Evolutionary conservation across 78 protist genomes (phyloP).

Genomic region (Ministeria vibrans): DNA sequence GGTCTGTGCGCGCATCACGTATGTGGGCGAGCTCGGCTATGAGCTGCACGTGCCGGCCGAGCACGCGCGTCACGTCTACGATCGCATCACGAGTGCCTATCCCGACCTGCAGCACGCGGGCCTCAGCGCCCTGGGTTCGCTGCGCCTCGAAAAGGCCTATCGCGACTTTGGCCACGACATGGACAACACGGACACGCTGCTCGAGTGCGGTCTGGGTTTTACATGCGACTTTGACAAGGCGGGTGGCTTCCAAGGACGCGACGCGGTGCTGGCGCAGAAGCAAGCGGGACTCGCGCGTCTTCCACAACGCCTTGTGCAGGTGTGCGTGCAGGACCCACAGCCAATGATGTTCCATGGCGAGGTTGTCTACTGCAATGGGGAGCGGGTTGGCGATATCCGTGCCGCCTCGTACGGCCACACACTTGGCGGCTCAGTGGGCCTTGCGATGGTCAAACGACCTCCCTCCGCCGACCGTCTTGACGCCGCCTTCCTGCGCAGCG

Average conservation of each 20-base stretch:
- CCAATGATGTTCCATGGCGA: constrained; percentile 21
- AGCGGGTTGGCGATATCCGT: constrained; percentile 16
- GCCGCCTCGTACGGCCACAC: constrained; percentile 41
- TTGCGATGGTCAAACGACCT: not conserved
- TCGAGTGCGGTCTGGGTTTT: constrained; percentile 40
- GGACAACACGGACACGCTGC: constrained; percentile 25
- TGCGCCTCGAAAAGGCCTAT: constrained; percentile 39
- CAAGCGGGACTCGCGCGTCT: not conserved
- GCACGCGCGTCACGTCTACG: not conserved
- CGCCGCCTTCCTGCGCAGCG: not conserved
- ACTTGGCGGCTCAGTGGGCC: constrained; percentile 37
- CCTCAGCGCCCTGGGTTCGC: constrained; percentile 5
- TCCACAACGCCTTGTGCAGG: constrained; percentile 13
- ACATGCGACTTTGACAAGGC: constrained; percentile 12
- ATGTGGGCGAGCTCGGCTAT: constrained; percentile 45
- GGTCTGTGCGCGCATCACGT: constrained; percentile 15
- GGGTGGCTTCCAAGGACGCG: constrained; percentile 18
- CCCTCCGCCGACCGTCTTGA: no score
- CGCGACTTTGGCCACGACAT: constrained; percentile 41
- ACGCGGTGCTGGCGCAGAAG: constrained; percentile 24
- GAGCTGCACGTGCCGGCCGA: constrained; percentile 39
- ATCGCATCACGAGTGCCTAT: not conserved
- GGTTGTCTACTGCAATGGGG: constrained; percentile 23
- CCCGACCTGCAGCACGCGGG: not conserved
- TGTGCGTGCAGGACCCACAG: constrained; percentile 24